Percentiles rank a stretch among this genome's conserved stretches.
Evolutionary conservation across 768 basidiomycete species (phyloP).

Genomic region (Auricularia cornea): DNA sequence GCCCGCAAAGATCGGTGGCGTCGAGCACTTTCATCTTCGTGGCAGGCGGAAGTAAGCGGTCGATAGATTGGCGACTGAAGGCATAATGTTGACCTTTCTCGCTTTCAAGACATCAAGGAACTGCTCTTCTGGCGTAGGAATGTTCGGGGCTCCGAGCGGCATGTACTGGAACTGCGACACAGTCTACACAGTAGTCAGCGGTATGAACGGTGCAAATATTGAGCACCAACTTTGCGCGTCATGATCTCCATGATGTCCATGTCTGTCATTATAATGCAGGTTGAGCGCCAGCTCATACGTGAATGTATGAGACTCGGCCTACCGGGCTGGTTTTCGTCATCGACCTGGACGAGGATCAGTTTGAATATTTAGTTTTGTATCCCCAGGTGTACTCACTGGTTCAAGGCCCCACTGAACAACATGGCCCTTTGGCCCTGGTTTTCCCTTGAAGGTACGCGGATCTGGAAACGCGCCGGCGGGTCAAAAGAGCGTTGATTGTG

Average conservation of each 20-base stretch:
- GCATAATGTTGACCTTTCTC: neutral
- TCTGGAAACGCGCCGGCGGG: slow-evolving; percentile 8
- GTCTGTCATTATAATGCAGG: neutral
- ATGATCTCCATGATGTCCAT: slow-evolving; percentile 14
- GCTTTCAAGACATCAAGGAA: neutral
- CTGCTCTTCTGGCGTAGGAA: neutral
- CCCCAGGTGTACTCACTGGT: slow-evolving; percentile 10
- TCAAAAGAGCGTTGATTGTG: too few species aligned
- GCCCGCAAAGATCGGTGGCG: slow-evolving; percentile 6
- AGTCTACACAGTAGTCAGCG: neutral
- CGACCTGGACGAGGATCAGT: slow-evolving; percentile 9
- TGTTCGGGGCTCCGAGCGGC: too few species aligned
- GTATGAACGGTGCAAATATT: too few species aligned
- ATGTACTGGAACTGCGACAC: neutral
- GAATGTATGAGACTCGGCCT: slow-evolving; percentile 16
- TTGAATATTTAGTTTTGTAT: slow-evolving; percentile 3
- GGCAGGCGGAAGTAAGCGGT: neutral
- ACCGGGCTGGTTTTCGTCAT: slow-evolving; percentile 9
- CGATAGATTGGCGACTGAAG: too few species aligned
- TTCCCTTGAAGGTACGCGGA: slow-evolving; percentile 14
- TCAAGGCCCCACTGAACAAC: slow-evolving; percentile 26
- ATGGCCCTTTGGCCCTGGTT: slow-evolving; percentile 21
- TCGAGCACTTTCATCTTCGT: slow-evolving; percentile 1
- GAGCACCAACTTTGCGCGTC: slow-evolving; percentile 16
- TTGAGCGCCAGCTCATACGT: too few species aligned